These are phyloP conservation scores for Aspergillus sclerotiicarbonarius DNA, from an alignment of 495 filamentous ascomycete genomes.

Conservation along the genomic window DNA sequence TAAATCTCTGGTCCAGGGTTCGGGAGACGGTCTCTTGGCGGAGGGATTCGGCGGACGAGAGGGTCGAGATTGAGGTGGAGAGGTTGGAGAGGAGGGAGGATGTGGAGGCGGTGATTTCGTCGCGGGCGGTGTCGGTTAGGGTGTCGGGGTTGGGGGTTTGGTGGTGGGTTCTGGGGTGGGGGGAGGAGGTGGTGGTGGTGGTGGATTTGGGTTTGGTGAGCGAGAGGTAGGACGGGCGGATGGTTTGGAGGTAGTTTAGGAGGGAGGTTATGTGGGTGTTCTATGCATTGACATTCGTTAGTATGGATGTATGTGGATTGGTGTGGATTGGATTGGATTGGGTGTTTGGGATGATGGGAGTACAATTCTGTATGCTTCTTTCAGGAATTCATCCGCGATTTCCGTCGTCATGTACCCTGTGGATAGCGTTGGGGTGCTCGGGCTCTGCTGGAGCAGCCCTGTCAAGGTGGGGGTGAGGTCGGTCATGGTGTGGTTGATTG, in stretches of 20 bases:
- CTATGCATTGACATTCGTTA: slow-evolving; percentile 40
- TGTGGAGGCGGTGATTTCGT: slow-evolving; percentile 79
- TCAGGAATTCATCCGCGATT: slow-evolving; percentile 81
- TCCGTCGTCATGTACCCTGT: slow-evolving; percentile 36
- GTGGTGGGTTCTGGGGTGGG: slow-evolving; percentile 18
- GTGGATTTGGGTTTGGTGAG: slow-evolving; percentile 52
- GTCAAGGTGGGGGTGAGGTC: slow-evolving; percentile 69
- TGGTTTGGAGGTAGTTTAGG: slow-evolving; percentile 69
- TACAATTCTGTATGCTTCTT: slow-evolving; percentile 94
- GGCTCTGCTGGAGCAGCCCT: slow-evolving; percentile 50
- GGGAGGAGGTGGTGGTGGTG: slow-evolving; percentile 41
- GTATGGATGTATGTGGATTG: slow-evolving; percentile 15
- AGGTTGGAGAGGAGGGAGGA: slow-evolving; percentile 81
- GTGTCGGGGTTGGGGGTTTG: slow-evolving; percentile 38
- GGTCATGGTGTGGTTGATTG: slow-evolving; percentile 43
- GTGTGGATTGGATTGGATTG: neutral
- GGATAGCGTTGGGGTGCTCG: neutral
- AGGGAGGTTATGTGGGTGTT: slow-evolving; percentile 82
- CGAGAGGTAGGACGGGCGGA: slow-evolving; percentile 90
- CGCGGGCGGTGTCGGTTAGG: slow-evolving; percentile 67
- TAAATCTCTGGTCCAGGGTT: slow-evolving; percentile 68
- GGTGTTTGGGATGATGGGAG: slow-evolving; percentile 4
- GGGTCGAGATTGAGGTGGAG: slow-evolving; percentile 68
- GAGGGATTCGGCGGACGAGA: slow-evolving; percentile 78
- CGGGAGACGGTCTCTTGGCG: slow-evolving; percentile 68